Evolutionary conservation across 2,329 filamentous ascomycete species (phyloP), one percentile per base, ranked within the genome.

Genomic region (Colletotrichum karsti): DNA sequence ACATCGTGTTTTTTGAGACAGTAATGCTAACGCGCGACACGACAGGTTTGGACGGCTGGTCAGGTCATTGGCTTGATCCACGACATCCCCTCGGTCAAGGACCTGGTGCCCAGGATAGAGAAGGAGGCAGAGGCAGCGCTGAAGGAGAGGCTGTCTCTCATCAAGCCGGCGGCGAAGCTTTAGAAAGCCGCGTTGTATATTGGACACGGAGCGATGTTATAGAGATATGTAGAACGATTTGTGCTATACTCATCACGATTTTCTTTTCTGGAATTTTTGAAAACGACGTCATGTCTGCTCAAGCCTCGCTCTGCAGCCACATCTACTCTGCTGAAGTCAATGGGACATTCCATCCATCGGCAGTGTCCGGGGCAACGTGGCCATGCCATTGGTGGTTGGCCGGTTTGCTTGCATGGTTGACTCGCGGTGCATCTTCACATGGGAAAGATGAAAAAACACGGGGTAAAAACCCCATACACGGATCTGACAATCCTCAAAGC

Each of bases 51-150:
- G 96, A 98, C 96, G 20, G 94, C 95, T 8, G 96, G 96, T 10
- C 95, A 98, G 79, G 95, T 98, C 72, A 97, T 99, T 72, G 93
- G 93, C 6, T 79, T 96, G 63, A 96, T 96, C 70, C 90, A 95
- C 73, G 93, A 96, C 74, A 93, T 95, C 61, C 92, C 92, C 8
- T 93, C 91, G 0, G 95, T 93, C 75, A 87, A 87, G 51, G 90
- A 82, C 1, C 82, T 96, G 26, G 82, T 94, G 9, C 84, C 84
- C 72, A 87, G 93, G 64, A 95, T 96, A 73, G 92, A 95, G 83
- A 90, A 85, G 77, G 93, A 95, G 78, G 93, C 93, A 0, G 86
- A 92, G 76, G 85, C 88, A 64, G 85, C 91, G 4, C 81, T 95
- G 70, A 85, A 81, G 74, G 87, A 89, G 74, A 88, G 87, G 69